Percentiles rank a stretch among this genome's conserved stretches.
Conservation (phyloP, 108 stramenopile species). For the Conticribra guillardii region DNA sequence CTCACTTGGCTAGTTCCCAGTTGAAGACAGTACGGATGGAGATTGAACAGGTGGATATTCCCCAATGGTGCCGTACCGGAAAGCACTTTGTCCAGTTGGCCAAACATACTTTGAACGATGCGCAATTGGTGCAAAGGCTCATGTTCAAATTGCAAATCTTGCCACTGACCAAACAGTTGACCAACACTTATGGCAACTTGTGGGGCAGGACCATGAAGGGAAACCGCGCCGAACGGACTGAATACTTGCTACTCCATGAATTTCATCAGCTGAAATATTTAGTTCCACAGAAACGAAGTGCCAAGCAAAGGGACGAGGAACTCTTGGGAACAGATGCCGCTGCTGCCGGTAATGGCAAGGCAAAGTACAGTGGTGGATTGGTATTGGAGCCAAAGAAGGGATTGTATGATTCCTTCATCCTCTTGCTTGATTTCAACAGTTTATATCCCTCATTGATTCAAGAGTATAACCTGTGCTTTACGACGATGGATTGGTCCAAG, state of each 20-base stretch:
- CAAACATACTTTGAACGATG: constrained; percentile 89
- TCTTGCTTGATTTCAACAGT: constrained; percentile 98
- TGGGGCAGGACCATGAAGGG: constrained; percentile 96
- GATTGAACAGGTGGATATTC: constrained; percentile 94
- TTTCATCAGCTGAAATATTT: constrained; percentile 96
- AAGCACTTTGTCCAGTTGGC: constrained; percentile 85
- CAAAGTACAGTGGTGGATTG: constrained; percentile 97
- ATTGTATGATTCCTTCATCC: constrained; percentile 98
- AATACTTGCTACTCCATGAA: constrained; percentile 98
- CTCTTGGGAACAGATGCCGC: constrained; percentile 18
- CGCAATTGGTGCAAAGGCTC: constrained; percentile 92
- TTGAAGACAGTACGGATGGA: constrained; percentile 79
- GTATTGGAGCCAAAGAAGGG: constrained; percentile 99
- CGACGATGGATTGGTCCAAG: constrained; percentile 94
- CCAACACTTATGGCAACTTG: constrained; percentile 95
- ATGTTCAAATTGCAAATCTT: constrained; percentile 95
- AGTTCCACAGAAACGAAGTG: constrained; percentile 87
- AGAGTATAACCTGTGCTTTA: constrained; percentile 99
- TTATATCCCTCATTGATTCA: constrained; percentile 99
- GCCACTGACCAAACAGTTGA: constrained; percentile 97
- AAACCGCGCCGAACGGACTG: constrained; percentile 98
- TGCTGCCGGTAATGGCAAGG: constrained; percentile 58
- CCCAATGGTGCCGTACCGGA: constrained; percentile 76
- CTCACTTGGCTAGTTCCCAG: constrained; percentile 80
- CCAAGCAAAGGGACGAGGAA: constrained; percentile 57